phyloP scores from a whole-genome alignment of 306 rosid species.

The Crotalaria pallida region DNA sequence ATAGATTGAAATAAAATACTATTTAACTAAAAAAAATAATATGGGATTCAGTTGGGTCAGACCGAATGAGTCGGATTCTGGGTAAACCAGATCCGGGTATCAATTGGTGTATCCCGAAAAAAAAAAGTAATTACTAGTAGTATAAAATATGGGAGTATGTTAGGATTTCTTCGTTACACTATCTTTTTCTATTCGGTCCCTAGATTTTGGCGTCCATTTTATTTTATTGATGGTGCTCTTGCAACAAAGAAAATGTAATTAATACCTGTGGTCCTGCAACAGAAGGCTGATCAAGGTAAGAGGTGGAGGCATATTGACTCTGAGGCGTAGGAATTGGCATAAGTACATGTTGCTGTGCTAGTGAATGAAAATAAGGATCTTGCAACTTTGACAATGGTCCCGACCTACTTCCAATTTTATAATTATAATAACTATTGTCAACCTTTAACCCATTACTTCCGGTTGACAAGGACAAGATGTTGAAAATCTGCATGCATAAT shows the following conservation, averaged over 20 bases:
- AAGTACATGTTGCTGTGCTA: slow-evolving; percentile 35
- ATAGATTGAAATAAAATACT: no score
- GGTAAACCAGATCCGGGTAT: no score
- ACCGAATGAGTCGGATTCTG: no score
- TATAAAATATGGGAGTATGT: no score
- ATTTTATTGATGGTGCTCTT: background rate
- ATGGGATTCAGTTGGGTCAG: no score
- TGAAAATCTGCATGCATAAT: slow-evolving; percentile 59
- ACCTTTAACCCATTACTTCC: slow-evolving; percentile 42
- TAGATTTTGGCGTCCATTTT: background rate
- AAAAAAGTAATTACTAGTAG: no score
- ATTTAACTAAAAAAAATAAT: no score
- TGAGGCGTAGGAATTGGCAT: slow-evolving; percentile 39
- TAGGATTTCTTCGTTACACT: background rate
- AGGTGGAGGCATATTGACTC: slow-evolving; percentile 36
- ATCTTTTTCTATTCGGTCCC: background rate
- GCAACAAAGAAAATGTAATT: slow-evolving; percentile 12
- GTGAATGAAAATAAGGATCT: slow-evolving; percentile 44
- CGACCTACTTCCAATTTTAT: slow-evolving; percentile 34
- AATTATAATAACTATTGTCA: slow-evolving; percentile 15
- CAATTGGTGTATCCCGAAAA: no score
- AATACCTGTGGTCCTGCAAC: slow-evolving; percentile 53
- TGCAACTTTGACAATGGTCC: slow-evolving; percentile 43
- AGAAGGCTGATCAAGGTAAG: slow-evolving; percentile 42
- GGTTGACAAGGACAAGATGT: slow-evolving; percentile 50